Conservation (phyloP, 306 rosid species). For the Aeschynomene evenia region DNA sequence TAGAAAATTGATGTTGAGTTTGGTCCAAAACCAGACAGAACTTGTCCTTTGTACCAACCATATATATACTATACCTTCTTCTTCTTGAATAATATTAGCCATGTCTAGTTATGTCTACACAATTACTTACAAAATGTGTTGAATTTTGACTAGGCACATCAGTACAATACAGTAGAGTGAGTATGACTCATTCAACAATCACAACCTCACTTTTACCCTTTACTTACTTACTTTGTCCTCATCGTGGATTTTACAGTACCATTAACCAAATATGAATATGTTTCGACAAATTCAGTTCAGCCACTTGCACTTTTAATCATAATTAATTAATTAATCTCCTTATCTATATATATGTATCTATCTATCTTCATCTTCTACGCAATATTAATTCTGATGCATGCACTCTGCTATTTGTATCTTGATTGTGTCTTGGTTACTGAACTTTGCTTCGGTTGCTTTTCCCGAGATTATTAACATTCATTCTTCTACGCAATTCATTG, state of each 20-base stretch:
- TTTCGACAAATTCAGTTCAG: not conserved
- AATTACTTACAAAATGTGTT: not conserved
- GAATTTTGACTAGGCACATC: not conserved
- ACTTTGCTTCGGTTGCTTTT: too few species aligned
- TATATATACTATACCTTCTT: too few species aligned
- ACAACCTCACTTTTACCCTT: not conserved
- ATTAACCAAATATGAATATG: not conserved
- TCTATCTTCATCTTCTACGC: not conserved
- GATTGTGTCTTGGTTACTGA: too few species aligned
- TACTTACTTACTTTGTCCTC: too few species aligned
- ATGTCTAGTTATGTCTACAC: not conserved
- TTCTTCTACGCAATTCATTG: not conserved
- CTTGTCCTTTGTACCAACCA: too few species aligned
- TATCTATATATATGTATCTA: too few species aligned
- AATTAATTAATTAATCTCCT: not conserved
- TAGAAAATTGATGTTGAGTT: too few species aligned
- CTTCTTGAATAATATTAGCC: too few species aligned
- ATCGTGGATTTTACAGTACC: not conserved
- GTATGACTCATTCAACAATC: not conserved
- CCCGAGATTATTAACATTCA: too few species aligned
- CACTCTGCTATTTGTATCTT: too few species aligned
- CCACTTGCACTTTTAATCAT: not conserved
- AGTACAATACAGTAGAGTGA: not conserved
- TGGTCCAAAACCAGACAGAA: too few species aligned
- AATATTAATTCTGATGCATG: too few species aligned